Conservation (phyloP, 768 basidiomycete genomes). For the Suillus americanus region DNA sequence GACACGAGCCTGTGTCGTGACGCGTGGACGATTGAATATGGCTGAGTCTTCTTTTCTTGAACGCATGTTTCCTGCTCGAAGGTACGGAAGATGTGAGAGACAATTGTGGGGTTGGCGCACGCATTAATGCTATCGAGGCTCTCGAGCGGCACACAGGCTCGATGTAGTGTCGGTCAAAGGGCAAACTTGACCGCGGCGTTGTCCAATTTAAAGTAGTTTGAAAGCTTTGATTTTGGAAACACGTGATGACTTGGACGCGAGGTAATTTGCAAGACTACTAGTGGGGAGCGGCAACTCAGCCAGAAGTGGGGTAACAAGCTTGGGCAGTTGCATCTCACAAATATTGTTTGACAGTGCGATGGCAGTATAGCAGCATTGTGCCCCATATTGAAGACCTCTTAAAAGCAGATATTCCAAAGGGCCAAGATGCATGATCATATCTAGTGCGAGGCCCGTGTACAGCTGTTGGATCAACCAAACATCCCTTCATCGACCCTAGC, state of each 20-base stretch:
- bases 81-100: conserved; percentile 11
- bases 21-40: not conserved
- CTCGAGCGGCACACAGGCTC: not conserved
- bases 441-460: too few species aligned
- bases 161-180: conserved; percentile 1
- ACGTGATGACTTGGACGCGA: conserved; percentile 22
- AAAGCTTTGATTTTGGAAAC: conserved; percentile 23
- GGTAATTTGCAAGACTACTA: too few species aligned
- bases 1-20: conserved; percentile 7
- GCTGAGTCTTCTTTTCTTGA: conserved; percentile 27
- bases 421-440: too few species aligned
- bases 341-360: too few species aligned
- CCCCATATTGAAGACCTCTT: too few species aligned
- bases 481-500: too few species aligned
- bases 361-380: too few species aligned
- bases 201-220: conserved; percentile 3
- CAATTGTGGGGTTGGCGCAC: conserved; percentile 14
- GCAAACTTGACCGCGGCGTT: not conserved
- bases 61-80: conserved; percentile 16
- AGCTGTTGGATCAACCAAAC: too few species aligned
- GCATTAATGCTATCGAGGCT: conserved; percentile 15
- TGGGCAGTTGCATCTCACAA: too few species aligned
- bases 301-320: too few species aligned
- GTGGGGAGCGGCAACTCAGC: too few species aligned
- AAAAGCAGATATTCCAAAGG: too few species aligned